These are phyloP conservation scores for Cymbopogon citratus DNA, from an alignment of 176 grass and related monocot species.

Conservation along the genomic window DNA sequence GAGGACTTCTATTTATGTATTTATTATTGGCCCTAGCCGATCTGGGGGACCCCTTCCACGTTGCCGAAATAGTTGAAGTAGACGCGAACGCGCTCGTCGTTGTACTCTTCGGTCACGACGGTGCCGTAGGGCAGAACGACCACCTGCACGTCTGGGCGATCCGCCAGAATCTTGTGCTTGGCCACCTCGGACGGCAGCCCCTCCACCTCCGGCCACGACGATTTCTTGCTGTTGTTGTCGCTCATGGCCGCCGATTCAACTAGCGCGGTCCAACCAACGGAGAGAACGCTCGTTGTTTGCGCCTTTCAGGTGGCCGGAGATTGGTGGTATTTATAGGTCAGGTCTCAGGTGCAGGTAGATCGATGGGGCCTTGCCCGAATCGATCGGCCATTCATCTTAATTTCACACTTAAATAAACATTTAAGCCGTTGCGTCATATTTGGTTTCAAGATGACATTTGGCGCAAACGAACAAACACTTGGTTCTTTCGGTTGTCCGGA, in stretches of 20 bases:
- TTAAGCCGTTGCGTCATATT: too few relatives aligned
- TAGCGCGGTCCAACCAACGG: too few relatives aligned
- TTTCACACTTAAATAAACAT: too few relatives aligned
- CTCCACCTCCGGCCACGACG: conserved; percentile 33
- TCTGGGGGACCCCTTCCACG: not conserved
- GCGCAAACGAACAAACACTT: too few relatives aligned
- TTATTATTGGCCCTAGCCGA: not conserved
- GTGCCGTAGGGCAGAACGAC: conserved; percentile 1
- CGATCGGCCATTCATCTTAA: too few relatives aligned
- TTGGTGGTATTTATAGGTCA: too few relatives aligned
- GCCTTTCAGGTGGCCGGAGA: too few relatives aligned
- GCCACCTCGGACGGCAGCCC: conserved; percentile 7
- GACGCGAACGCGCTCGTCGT: conserved; percentile 27
- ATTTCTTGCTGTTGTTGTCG: conserved; percentile 7
- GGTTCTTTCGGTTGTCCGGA: too few relatives aligned
- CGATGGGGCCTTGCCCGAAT: too few relatives aligned
- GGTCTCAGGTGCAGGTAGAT: too few relatives aligned
- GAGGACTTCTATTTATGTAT: not conserved
- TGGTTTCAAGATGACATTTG: too few relatives aligned
- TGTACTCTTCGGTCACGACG: not conserved
- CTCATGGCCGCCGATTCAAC: not conserved
- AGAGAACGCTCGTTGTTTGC: too few relatives aligned
- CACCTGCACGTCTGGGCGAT: conserved; percentile 23
- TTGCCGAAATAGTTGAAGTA: not conserved
- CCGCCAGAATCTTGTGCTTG: conserved; percentile 20